Conservation (phyloP, 202 grass and related monocot genomes). For the Brachypodium distachyon region DNA sequence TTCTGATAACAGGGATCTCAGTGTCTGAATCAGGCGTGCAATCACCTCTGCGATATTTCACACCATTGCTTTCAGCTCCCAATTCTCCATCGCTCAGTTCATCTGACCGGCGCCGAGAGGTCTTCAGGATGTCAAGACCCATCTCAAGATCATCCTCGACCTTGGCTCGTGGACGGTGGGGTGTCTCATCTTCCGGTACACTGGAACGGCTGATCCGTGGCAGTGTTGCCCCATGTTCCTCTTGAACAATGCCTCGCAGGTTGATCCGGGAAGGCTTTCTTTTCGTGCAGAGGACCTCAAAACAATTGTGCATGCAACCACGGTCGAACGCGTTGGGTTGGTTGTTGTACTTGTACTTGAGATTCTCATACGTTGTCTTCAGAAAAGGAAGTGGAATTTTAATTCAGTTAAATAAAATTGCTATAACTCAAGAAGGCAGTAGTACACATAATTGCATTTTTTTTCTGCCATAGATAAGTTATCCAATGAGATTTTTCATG, state of each 20-base stretch:
- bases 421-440: not conserved
- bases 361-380: constrained; percentile 85
- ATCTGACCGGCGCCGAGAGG: constrained; percentile 17
- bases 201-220: constrained; percentile 15
- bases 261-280: constrained; percentile 71
- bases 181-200: constrained; percentile 8
- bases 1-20: constrained; percentile 27
- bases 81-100: constrained; percentile 19
- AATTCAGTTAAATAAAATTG: not conserved
- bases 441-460: not conserved
- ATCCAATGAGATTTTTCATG: not conserved
- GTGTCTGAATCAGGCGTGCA: constrained; percentile 21
- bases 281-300: constrained; percentile 55
- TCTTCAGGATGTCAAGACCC: constrained; percentile 35
- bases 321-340: constrained; percentile 41
- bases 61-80: constrained; percentile 21
- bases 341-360: constrained; percentile 40
- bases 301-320: constrained; percentile 54
- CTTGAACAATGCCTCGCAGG: constrained; percentile 50
- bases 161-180: constrained; percentile 33
- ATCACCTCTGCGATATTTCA: not conserved
- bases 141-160: constrained; percentile 62
- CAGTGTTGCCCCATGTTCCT: constrained; percentile 26
- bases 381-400: constrained; percentile 19
- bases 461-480: not conserved